A percentile compares a stretch with the other conserved stretches of the same genome.
phyloP scores from a whole-genome alignment of 23 red algal genomes.

The Gracilaria caudata region DNA sequence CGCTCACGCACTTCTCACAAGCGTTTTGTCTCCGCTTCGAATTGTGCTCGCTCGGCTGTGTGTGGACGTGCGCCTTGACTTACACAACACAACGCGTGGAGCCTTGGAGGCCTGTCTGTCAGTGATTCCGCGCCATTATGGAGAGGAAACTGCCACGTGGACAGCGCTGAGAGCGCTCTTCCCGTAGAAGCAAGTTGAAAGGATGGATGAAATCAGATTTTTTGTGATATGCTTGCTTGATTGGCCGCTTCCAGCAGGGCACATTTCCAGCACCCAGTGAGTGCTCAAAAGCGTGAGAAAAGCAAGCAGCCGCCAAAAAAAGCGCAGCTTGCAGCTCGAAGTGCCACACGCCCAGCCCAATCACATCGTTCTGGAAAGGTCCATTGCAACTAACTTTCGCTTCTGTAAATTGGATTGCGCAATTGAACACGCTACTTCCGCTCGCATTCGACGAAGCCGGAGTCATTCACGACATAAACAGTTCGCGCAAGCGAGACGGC shows the following conservation, averaged over 20 bases:
- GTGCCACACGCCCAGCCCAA: background rate
- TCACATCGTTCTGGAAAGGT: constrained; percentile 15
- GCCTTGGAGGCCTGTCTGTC: too few relatives aligned
- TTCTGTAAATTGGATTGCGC: background rate
- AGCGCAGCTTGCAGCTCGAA: too few relatives aligned
- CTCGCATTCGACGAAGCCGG: background rate
- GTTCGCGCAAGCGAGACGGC: background rate
- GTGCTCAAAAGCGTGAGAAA: too few relatives aligned
- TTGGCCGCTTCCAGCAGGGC: background rate
- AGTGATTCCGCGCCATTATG: background rate
- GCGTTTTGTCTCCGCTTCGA: background rate
- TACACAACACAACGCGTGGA: too few relatives aligned
- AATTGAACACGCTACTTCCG: background rate
- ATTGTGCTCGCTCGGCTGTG: background rate
- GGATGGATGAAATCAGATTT: constrained; percentile 6
- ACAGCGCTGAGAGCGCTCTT: background rate
- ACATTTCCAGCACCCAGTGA: background rate
- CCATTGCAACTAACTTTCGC: background rate
- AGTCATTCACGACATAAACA: background rate
- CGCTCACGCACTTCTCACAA: too few relatives aligned
- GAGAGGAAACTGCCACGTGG: background rate
- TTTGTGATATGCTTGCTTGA: background rate
- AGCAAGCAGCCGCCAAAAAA: too few relatives aligned
- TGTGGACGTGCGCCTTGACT: too few relatives aligned
- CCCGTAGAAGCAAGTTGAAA: too few relatives aligned